Evolutionary conservation across 768 basidiomycete genomes (phyloP), one percentile per base, ranked within the genome.

Genomic region (Pulveroboletus ravenelii): DNA sequence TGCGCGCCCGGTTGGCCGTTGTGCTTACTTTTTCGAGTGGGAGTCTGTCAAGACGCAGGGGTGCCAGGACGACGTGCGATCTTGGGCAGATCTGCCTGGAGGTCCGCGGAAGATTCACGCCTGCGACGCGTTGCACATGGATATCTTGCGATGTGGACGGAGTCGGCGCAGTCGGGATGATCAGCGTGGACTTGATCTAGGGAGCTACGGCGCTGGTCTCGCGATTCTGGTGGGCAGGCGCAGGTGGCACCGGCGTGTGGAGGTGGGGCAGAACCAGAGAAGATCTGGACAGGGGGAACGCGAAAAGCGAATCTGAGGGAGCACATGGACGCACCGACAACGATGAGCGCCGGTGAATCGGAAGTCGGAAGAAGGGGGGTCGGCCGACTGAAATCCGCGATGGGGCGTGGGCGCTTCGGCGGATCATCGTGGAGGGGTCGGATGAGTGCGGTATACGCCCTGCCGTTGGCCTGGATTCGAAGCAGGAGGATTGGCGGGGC

Each of bases 61-160:
- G 38, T 45, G 52, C 43, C 30, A 59, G 63, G 54, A 60, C 47
- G 54, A 60, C 54, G 37, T 42, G 46, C 57, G 50, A 63, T 65
- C 63, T 57, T 7, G 52, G 41, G 36, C 1, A 61, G 53, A 60
- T 65, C 63, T 63, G 47, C 52, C 50, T 55, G 55, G 61, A 63
- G 41, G 64, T 63, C 62, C 62, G 62, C 62, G 62, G 62, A 58
- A 63, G 64, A 63, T 66, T 63, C 62, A 66, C 62, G 51, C 32
- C 36, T 49, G 55, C 48, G 61, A 65, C 57, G 46, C 50, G 55
- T 35, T 52, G 41, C 62, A 56, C 64, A 63, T 63, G 62, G 63
- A 58, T 65, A 58, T 63, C 62, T 63, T 58, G 64, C 62, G 62
- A 63, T 55, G 49, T 58, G 45, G 58, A 44, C 62, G 62, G 62